Evolutionary conservation across 1,284 basidiomycete genomes (phyloP), one percentile per base, ranked within the genome.

Genomic region (Microbotryum silenes-acaulis): DNA sequence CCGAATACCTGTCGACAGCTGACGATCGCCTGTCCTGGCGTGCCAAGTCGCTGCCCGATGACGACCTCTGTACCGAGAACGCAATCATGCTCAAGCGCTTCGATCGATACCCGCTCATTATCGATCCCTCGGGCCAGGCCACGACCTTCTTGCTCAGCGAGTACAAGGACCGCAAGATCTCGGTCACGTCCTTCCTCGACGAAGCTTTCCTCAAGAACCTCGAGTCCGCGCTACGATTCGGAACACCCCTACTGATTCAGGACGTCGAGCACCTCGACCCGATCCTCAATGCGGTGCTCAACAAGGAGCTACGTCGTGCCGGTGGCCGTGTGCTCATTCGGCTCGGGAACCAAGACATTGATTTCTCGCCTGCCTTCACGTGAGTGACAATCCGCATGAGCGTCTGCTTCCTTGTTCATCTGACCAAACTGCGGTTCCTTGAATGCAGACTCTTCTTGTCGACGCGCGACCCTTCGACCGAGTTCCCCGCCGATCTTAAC

Each of bases 91-190:
- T 99, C 74, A 93, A 96, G 75, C 86, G 91, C 52, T 97, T 94
- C 83, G 92, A 92, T 74, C 89, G 96, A 20, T 98, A 97, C 75
- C 97, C 96, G 3, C 83, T 99, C 58, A 91, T 99, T 69, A 92
- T 99, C 72, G 96, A 99, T 75, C 96, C 96, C 2, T 97, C 94
- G 0, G 96, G 96, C n/a, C 96, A 98, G 75, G 94, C 96, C 1
- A 93, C 91, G 0, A 82, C 85, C 3, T 99, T 94, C 83, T 78
- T 98, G 60, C 81, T 93, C 68, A 94, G 96, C 72, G 89, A 97
- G 75, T 96, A 94, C 81, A 88, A 86, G 75, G 89, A 93, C 57
- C 86, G 92, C 70, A 98, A 98, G 80, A 93, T 98, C 72, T 92
- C 92, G 0, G 88, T 97, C 64, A 97, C 96, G 0, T 97, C 92